Conservation (phyloP, 164 flowering plant genomes). For the Stephania yunnanensis region DNA sequence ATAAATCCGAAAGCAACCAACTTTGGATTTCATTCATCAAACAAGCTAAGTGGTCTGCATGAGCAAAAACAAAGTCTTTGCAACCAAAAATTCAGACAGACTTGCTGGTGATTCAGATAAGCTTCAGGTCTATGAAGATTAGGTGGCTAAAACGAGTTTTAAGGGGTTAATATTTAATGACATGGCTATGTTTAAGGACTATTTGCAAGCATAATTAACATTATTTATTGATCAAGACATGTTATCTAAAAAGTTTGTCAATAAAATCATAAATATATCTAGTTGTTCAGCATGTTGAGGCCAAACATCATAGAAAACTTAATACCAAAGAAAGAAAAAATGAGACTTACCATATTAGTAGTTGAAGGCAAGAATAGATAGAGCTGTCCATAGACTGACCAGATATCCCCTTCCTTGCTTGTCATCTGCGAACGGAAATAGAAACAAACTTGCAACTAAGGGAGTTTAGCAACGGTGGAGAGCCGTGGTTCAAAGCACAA, state of each 20-base stretch:
- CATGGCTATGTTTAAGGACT: background rate
- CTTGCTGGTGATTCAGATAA: background rate
- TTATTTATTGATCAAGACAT: background rate
- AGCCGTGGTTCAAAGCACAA: background rate
- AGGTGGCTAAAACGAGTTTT: background rate
- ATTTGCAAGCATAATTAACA: background rate
- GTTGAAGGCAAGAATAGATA: conserved; percentile 18
- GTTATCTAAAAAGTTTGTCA: background rate
- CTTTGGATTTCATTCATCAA: background rate
- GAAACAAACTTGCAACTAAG: background rate
- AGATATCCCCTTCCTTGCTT: conserved; percentile 19
- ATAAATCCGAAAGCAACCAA: background rate
- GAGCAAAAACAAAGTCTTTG: background rate
- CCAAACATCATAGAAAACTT: conserved; percentile 6
- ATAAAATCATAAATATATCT: background rate
- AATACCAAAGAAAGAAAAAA: background rate
- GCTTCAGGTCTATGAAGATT: background rate
- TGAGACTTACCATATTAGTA: conserved; percentile 4
- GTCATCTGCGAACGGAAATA: background rate
- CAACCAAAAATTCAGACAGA: background rate
- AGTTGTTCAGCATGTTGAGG: conserved; percentile 21
- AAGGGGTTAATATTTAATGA: background rate
- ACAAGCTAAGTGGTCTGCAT: background rate
- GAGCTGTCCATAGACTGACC: conserved; percentile 23
- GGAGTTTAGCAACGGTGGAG: background rate